Evolutionary conservation across 345 rosid genomes (phyloP), one percentile per base, ranked within the genome.

Genomic region (Linum usitatissimum): DNA sequence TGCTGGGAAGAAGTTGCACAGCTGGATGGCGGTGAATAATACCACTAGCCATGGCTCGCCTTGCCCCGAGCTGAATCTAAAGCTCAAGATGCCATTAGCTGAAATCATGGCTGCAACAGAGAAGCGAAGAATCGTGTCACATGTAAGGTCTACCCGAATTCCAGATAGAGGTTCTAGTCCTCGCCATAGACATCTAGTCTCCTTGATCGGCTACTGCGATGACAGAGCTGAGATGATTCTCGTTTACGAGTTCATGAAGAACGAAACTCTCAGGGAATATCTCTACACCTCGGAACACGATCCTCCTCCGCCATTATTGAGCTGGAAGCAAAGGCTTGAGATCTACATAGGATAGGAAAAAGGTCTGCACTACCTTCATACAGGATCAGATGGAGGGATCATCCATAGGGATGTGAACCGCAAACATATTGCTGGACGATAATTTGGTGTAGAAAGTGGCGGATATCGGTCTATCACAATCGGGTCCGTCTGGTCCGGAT

Each of bases 81-180:
- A 66, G 48, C 49, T 66, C 3, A 66, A 48, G 69, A 66, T 66
- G 69, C 36, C 69, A 30, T 57, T 66, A 5, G 54, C 69, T n/a
- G 69, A 66, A 45, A 66, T 66, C 28, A 42, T 57, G 40, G 57
- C 57, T 18, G 69, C 57, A 3, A 66, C 63, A 66, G 51, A 20
- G 69, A 28, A 58, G 69, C 12, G 63, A 66, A n/a, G n/a, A n/a
- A 21, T 66, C 57, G 3, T 48, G 62, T 30, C 42, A 58, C 13
- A 56, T 31, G 4, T 31, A 57, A 9, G 60, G 60, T 6, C 15
- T 19, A 6, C 30, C 30, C 3, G 60, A 57, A 15, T 57, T 57
- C 31, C 60, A 57, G 21, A 57, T 31, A 3, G 60, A 57, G 31
- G 60, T 57, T 10, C 4, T 20, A 20, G 30, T 57, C 30, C 60